Base-by-base conservation (phyloP, 2,329 filamentous ascomycete species). In the Apiospora pterosperma region DNA sequence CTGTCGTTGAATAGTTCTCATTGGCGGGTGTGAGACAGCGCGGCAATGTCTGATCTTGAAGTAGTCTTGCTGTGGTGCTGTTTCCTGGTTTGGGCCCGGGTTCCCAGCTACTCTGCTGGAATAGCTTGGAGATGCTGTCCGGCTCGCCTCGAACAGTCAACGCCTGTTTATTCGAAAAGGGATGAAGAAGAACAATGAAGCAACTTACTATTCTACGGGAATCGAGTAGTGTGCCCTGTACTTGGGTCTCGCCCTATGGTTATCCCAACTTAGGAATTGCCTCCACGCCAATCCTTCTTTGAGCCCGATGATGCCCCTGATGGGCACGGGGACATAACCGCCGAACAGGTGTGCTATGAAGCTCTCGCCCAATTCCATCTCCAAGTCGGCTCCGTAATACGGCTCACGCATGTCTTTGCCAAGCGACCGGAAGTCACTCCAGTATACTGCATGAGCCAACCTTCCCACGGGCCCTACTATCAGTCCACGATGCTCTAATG, bases 281-380 rank as follows among this genome's bases (percentile, higher is more conserved):
- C 67, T 69, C 76, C 76, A 77, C 7, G 74, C 72, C 21, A 78
- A 44, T 1, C 76, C 58, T 21, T 62, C 55, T 44, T 62, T 62
- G 11, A 69, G 59, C n/a, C 62, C 61, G 2, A 52, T 28, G 16
- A 65, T 31, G 11, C 67, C 62, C 44, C 66, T 66, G 21, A 76
- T 67, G 3, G 75, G 73, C 5, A 76, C 71, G 0, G 75, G 76
- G 5, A 72, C 55, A 74, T 74, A 77, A 11, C 74, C 75, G 8
- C 75, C 73, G 63, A 77, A 78, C 2, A 76, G 67, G n/a, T 71
- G 44, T 52, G 44, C 71, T n/a, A 77, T 63, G 65, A 77, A 76
- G 67, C 73, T 76, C 61, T 76, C 73, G 28, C 76, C 75, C 8
- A 77, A 70, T 62, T 77, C 76, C 74, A 77, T 77, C 62, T 77